These are phyloP conservation scores for Phytopythium mirpurense DNA, from an alignment of 352 stramenopile species.

Conservation along the genomic window DNA sequence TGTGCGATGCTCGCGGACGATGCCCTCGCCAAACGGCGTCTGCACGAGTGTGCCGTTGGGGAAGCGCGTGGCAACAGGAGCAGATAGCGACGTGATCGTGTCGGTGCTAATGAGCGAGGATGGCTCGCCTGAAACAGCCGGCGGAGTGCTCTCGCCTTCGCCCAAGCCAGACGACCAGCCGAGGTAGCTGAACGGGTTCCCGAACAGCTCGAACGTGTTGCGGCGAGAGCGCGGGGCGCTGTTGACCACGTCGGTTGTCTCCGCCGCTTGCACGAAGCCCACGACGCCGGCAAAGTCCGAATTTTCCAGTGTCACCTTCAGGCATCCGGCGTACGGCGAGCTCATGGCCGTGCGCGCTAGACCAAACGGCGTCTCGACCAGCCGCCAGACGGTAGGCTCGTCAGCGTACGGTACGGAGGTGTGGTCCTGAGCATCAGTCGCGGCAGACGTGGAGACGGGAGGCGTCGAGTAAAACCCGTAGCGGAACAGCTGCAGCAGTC, in stretches of 20 bases:
- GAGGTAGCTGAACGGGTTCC: conserved; percentile 68
- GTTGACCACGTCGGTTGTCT: conserved; percentile 26
- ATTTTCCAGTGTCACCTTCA: conserved; percentile 48
- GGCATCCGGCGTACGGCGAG: conserved; percentile 33
- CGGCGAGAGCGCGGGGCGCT: conserved; percentile 23
- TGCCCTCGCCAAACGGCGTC: conserved; percentile 66
- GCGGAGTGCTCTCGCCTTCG: conserved; percentile 3
- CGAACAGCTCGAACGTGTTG: conserved; percentile 70
- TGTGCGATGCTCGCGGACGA: conserved; percentile 37
- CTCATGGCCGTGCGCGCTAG: conserved; percentile 43
- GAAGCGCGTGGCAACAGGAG: conserved; percentile 23
- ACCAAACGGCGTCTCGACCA: conserved; percentile 57
- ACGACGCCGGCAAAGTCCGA: conserved; percentile 33
- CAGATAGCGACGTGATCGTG: conserved; percentile 5
- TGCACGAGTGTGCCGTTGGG: conserved; percentile 39
- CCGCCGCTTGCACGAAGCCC: conserved; percentile 42
- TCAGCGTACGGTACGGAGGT: conserved; percentile 25
- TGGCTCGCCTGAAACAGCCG: conserved; percentile 7
- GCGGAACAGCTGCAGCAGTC: conserved; percentile 70
- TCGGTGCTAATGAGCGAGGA: conserved; percentile 5
- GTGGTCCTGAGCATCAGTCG: background rate
- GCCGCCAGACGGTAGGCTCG: conserved; percentile 28
- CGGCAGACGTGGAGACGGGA: conserved; percentile 4
- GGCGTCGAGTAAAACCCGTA: conserved; percentile 32
- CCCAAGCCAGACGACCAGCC: conserved; percentile 26